These are phyloP conservation scores for Lecanoromycetidae sp. DNA, from an alignment of 2,329 filamentous ascomycete genomes.

Conservation along the genomic window DNA sequence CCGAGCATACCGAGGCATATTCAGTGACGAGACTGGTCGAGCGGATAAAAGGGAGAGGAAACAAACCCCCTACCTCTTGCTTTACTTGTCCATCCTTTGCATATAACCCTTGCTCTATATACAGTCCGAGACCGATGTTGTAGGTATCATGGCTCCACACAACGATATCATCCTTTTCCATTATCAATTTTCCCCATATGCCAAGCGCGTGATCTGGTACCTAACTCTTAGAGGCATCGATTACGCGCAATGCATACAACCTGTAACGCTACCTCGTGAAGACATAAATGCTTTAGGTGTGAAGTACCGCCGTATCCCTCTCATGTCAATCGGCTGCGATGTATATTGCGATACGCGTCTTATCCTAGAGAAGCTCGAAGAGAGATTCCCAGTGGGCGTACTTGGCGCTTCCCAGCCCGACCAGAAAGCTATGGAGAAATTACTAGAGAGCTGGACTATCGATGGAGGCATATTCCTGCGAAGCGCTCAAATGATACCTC, in stretches of 20 bases:
- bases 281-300: conserved; percentile 51
- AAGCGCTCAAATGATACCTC: conserved; percentile 45
- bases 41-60: no score
- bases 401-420: conserved; percentile 30
- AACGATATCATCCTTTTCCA: conserved; percentile 52
- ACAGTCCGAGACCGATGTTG: no score
- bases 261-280: conserved; percentile 52
- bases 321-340: conserved; percentile 53
- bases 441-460: conserved; percentile 45
- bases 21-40: background rate
- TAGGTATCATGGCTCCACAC: conserved; percentile 22
- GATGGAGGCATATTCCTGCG: conserved; percentile 47
- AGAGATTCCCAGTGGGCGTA: conserved; percentile 37
- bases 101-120: no score
- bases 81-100: background rate
- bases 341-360: conserved; percentile 59
- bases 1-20: background rate
- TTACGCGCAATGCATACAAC: conserved; percentile 58
- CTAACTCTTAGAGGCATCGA: conserved; percentile 52
- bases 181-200: conserved; percentile 54
- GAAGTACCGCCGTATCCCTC: conserved; percentile 56
- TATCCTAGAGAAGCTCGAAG: conserved; percentile 53
- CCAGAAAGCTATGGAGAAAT: conserved; percentile 38
- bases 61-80: no score
- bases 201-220: conserved; percentile 54